Evolutionary conservation across 129 eudicot genomes (phyloP).

Genomic region (Logfia minima): DNA sequence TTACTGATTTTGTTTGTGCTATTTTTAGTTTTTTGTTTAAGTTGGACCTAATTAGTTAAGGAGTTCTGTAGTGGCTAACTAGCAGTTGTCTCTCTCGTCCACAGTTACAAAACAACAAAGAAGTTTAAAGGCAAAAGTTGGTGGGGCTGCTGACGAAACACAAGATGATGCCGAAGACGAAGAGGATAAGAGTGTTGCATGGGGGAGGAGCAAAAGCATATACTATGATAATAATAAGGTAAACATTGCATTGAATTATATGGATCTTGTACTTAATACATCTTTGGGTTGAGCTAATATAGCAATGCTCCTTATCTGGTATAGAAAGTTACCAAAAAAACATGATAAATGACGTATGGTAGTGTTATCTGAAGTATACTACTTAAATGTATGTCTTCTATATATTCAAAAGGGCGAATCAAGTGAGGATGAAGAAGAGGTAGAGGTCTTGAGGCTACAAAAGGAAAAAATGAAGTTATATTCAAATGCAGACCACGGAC

Average conservation of each 20-base stretch:
- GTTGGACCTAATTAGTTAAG: background rate
- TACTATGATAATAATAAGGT: conserved; percentile 42
- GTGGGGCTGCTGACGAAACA: conserved; percentile 68
- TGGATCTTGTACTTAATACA: background rate
- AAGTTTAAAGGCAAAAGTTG: conserved; percentile 54
- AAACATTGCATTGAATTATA: background rate
- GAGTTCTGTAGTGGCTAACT: conserved; percentile 16
- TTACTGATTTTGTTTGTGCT: background rate
- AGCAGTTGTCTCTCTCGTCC: conserved; percentile 8
- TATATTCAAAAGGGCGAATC: conserved; percentile 44
- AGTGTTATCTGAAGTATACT: conserved; percentile 10
- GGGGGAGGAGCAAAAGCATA: conserved; percentile 49
- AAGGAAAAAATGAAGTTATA: conserved; percentile 44
- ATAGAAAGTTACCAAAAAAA: background rate
- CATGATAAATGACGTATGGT: conserved; percentile 9
- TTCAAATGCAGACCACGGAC: conserved; percentile 67
- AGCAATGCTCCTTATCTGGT: background rate
- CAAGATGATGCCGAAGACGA: conserved; percentile 73
- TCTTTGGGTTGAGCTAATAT: conserved; percentile 10
- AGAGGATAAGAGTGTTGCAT: conserved; percentile 45
- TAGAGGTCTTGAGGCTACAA: conserved; percentile 68
- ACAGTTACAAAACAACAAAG: conserved; percentile 65
- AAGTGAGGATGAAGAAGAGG: conserved; percentile 80
- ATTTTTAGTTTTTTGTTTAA: background rate
- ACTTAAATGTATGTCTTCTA: background rate